These are phyloP conservation scores for Colletotrichum melonis DNA, from an alignment of 2,329 filamentous ascomycete genomes.

Conservation along the genomic window DNA sequence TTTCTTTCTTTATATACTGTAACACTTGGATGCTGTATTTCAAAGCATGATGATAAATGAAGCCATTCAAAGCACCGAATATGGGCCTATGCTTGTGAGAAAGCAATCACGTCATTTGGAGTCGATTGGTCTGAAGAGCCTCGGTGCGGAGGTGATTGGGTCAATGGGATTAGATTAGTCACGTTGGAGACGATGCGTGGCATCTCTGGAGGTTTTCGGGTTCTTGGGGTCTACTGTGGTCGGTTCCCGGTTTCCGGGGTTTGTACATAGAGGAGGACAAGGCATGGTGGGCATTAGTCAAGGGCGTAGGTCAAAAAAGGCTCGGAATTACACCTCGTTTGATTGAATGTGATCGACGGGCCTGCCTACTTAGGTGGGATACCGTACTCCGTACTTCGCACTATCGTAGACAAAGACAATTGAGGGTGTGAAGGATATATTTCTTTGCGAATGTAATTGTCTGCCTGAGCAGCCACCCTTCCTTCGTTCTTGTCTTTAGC, in stretches of 20 bases:
- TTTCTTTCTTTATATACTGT: neutral
- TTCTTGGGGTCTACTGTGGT: neutral
- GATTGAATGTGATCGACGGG: neutral
- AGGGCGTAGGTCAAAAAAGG: neutral
- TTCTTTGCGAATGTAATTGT: neutral
- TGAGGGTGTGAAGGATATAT: neutral
- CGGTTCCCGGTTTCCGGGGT: neutral
- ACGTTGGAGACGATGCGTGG: neutral
- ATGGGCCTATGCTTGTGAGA: conserved; percentile 16
- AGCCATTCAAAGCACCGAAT: conserved; percentile 15
- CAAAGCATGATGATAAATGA: conserved; percentile 28
- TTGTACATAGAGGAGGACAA: neutral
- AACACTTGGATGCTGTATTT: conserved; percentile 12
- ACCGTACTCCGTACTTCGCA: no score
- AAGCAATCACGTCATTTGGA: conserved; percentile 30
- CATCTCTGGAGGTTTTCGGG: neutral
- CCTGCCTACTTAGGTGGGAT: no score
- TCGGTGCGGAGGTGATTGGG: conserved; percentile 2
- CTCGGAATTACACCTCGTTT: neutral
- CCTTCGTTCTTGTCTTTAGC: neutral
- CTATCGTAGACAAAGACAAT: neutral
- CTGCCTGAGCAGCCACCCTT: neutral
- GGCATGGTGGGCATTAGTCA: conserved; percentile 19
- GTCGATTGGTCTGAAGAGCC: conserved; percentile 11
- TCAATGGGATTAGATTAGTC: conserved; percentile 12